Base-by-base conservation (phyloP, 2,329 filamentous ascomycete genomes). In the Gaeumannomyces sp. region DNA sequence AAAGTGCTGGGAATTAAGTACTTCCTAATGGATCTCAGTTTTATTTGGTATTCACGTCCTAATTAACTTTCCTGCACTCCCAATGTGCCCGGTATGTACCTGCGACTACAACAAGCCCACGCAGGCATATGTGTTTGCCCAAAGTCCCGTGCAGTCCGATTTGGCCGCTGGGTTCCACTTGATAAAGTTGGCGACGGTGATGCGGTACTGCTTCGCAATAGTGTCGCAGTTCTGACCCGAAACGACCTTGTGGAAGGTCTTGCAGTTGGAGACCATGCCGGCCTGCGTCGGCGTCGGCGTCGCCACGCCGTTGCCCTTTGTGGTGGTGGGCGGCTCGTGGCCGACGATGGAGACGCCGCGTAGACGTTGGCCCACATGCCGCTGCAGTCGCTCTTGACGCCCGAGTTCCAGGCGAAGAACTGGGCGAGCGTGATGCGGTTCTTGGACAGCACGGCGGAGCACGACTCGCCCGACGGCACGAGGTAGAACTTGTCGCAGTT, bases 281-380 rank as follows among this genome's bases (percentile, higher is more conserved):
- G 50, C 13, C 50, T 63, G 53, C 22, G 31, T 59, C 28, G 61
- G 61, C 22, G 50, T 57, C 4, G 61, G 53, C 45, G 61, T 59
- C 19, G 61, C 28, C 11, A 29, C 5, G 28, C 58, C 53, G 53
- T 31, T 53, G 56, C 22, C 62, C 33, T 28, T 59, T 16, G 33
- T n/a, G n/a, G n/a, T 19, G 10, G 53, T 29, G 56, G 31, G 28
- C 19, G 78, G 77, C 68, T 79, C 79, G 38, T 83, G 84, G 3
- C 69, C 68, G 8, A 90, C 86, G 87, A 72, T 86, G 64, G 53
- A 61, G 57, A 69, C 64, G 61, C 64, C 65, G 58, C 65, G 38
- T 66, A 69, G 11, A 64, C 64, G 59, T 65, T 60, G 8, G 62
- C 38, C 64, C 60, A 66, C 10, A 70, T 63, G 13, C 60, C 64